These are phyloP conservation scores for Omphalotus olearius DNA, from an alignment of 1,284 basidiomycete species.

Conservation along the genomic window DNA sequence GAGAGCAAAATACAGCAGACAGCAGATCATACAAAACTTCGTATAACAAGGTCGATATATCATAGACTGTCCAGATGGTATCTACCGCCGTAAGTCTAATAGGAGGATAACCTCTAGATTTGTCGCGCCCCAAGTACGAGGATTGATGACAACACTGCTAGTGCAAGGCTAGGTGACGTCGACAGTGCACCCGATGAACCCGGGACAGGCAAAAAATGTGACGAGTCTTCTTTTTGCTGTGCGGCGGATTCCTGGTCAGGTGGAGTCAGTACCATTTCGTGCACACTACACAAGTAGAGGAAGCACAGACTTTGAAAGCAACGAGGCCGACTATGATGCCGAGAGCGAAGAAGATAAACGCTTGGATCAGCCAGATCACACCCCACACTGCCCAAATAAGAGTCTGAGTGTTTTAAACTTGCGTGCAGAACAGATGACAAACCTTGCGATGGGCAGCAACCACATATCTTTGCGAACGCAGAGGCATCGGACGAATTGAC, in stretches of 20 bases:
- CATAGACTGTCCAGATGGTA: too few relatives aligned
- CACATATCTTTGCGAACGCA: constrained; percentile 85
- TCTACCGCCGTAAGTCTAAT: too few relatives aligned
- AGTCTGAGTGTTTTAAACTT: not conserved
- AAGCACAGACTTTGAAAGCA: constrained; percentile 71
- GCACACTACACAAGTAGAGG: not conserved
- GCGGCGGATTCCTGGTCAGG: constrained; percentile 45
- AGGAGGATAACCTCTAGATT: too few relatives aligned
- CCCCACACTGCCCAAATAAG: constrained; percentile 62
- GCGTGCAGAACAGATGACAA: constrained; percentile 4
- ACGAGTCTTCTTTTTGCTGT: constrained; percentile 46
- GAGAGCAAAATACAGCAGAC: too few relatives aligned
- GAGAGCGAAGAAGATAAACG: constrained; percentile 76
- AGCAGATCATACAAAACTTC: too few relatives aligned
- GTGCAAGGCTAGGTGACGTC: constrained; percentile 15
- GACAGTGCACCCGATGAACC: constrained; percentile 39
- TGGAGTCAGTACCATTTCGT: not conserved
- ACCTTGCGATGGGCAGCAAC: constrained; percentile 74
- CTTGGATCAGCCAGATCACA: constrained; percentile 84
- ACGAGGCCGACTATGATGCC: constrained; percentile 82
- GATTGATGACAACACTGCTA: not conserved
- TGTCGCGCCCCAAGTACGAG: too few relatives aligned
- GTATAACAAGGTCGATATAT: too few relatives aligned
- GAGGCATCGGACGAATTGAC: constrained; percentile 91
- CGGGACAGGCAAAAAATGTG: constrained; percentile 63